These are phyloP conservation scores for Lophium mytilinum DNA, from an alignment of 495 filamentous ascomycete species.

Conservation along the genomic window DNA sequence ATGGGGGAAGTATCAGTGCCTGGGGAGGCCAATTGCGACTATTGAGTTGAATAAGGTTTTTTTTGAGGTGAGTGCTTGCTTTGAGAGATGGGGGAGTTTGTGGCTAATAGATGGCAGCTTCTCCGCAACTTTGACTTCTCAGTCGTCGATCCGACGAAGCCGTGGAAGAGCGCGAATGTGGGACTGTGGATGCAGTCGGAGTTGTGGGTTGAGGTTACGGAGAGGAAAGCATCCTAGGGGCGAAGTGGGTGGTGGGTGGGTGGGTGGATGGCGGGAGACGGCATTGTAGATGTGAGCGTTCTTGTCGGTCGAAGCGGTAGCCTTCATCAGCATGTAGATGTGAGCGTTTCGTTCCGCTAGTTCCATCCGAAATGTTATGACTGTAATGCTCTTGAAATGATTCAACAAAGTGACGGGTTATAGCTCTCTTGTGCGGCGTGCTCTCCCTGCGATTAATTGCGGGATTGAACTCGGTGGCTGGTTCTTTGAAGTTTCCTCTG, in stretches of 20 bases:
- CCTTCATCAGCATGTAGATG: no score
- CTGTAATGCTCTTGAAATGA: no score
- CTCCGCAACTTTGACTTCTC: constrained; percentile 45
- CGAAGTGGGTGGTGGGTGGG: neutral
- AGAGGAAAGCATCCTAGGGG: neutral
- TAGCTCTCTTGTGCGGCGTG: no score
- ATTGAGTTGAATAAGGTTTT: constrained; percentile 47
- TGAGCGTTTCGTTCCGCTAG: no score
- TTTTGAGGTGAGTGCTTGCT: constrained; percentile 42
- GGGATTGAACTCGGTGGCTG: no score
- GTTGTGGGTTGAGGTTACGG: constrained; percentile 11
- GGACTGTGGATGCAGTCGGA: constrained; percentile 10
- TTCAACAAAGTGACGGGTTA: no score
- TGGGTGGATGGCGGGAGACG: neutral
- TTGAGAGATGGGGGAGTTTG: neutral
- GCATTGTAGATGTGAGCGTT: no score
- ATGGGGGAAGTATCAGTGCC: constrained; percentile 32
- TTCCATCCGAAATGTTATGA: no score
- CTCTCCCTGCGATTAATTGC: no score
- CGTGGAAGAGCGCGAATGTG: constrained; percentile 26
- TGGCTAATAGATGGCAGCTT: constrained; percentile 31
- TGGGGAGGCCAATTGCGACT: constrained; percentile 34
- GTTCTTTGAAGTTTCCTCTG: no score
- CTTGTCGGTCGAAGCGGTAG: no score
- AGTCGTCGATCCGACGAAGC: constrained; percentile 39